Percentiles rank a stretch among this genome's conserved stretches.
These are phyloP conservation scores for Chaetoscypha palmicola DNA, from an alignment of 2,329 filamentous ascomycete genomes.

Conservation along the genomic window DNA sequence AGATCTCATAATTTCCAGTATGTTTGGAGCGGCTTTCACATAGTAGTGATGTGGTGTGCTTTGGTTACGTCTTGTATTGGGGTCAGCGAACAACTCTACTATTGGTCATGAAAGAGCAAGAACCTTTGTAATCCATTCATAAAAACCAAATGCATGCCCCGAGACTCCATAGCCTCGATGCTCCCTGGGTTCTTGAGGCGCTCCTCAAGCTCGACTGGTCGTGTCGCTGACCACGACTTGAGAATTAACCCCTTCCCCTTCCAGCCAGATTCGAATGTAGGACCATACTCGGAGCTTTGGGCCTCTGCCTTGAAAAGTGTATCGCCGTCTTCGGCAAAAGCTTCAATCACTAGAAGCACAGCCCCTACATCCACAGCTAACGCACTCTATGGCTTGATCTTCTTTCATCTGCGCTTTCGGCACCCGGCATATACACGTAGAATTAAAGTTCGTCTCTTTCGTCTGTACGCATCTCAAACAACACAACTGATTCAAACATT, in stretches of 20 bases:
- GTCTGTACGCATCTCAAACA: conserved; percentile 95
- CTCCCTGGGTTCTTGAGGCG: too few relatives aligned
- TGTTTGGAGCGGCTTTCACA: too few relatives aligned
- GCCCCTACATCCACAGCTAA: conserved; percentile 88
- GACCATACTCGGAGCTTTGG: too few relatives aligned
- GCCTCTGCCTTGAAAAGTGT: not conserved
- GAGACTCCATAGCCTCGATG: not conserved
- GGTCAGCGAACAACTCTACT: not conserved
- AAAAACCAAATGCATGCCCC: not conserved
- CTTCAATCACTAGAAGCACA: conserved; percentile 75
- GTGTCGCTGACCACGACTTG: too few relatives aligned
- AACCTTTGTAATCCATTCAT: not conserved
- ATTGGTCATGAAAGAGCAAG: not conserved
- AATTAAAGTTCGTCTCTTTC: conserved; percentile 99
- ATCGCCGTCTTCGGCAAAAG: not conserved
- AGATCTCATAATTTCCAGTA: too few relatives aligned
- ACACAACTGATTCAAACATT: conserved; percentile 62
- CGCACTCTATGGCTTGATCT: conserved; percentile 83
- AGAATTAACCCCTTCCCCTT: too few relatives aligned
- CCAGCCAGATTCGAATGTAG: too few relatives aligned
- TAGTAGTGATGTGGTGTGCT: too few relatives aligned
- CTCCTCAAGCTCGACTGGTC: too few relatives aligned
- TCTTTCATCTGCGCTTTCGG: conserved; percentile 86
- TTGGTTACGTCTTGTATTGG: not conserved
- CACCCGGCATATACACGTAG: conserved; percentile 94